These are phyloP conservation scores for Diaporthe sp. DNA, from an alignment of 2,329 filamentous ascomycete genomes.

Conservation along the genomic window DNA sequence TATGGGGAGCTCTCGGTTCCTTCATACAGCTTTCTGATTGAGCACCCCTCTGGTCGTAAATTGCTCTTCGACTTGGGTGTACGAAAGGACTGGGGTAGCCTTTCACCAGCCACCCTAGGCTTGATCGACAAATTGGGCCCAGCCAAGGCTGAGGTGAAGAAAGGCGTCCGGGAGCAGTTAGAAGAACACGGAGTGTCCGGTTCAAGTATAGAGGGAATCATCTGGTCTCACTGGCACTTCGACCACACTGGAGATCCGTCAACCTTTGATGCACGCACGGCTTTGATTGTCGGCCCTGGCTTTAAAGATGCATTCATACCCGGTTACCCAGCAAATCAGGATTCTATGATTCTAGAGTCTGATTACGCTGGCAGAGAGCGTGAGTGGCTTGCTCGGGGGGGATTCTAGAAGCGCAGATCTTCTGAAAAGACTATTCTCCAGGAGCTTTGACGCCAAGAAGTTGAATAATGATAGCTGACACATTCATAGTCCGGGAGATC, in stretches of 20 bases:
- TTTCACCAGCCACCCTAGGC: slow-evolving; percentile 38
- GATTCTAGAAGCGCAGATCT: neutral
- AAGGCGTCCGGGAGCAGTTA: slow-evolving; percentile 54
- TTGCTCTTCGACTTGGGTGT: slow-evolving; percentile 50
- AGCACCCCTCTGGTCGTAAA: slow-evolving; percentile 48
- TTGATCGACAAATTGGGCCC: slow-evolving; percentile 39
- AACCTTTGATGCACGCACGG: slow-evolving; percentile 39
- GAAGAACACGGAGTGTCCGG: slow-evolving; percentile 45
- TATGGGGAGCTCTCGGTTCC: slow-evolving; percentile 49
- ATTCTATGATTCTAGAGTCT: slow-evolving; percentile 39
- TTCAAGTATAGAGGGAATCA: slow-evolving; percentile 37
- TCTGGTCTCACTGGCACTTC: slow-evolving; percentile 45
- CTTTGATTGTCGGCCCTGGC: slow-evolving; percentile 46
- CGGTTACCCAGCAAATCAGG: slow-evolving; percentile 37
- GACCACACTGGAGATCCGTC: slow-evolving; percentile 44
- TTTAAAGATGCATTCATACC: slow-evolving; percentile 39
- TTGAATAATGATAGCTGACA: neutral
- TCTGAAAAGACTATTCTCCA: neutral
- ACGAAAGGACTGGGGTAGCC: slow-evolving; percentile 55
- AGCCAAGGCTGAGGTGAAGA: slow-evolving; percentile 48
- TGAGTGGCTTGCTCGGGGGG: neutral
- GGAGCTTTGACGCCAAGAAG: neutral
- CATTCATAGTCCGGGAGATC: slow-evolving; percentile 39
- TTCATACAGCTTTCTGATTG: slow-evolving; percentile 58
- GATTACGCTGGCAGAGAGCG: slow-evolving; percentile 39